These are phyloP conservation scores for Lasiosphaeris hirsuta DNA, from an alignment of 495 filamentous ascomycete species.

Conservation along the genomic window DNA sequence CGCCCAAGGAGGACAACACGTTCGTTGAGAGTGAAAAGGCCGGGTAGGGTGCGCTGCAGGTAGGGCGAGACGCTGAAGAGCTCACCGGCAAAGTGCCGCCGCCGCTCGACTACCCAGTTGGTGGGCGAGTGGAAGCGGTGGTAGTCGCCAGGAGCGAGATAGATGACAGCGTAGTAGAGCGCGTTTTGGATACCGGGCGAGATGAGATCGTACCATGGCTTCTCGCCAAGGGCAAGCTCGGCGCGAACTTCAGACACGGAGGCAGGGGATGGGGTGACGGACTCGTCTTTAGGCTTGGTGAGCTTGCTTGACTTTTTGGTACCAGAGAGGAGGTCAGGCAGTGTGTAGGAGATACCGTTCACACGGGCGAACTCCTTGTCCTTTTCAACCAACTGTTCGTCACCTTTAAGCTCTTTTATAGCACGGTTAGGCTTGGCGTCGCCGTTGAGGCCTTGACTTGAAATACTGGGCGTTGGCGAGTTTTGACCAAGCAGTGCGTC, in stretches of 20 bases:
- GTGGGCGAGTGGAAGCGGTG: constrained; percentile 96
- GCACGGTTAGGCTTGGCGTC: constrained; percentile 16
- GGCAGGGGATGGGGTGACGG: constrained; percentile 54
- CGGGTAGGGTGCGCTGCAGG: constrained; percentile 83
- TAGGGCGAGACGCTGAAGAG: constrained; percentile 94
- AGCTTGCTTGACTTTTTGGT: constrained; percentile 36
- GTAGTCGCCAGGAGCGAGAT: constrained; percentile 98
- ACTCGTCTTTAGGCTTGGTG: constrained; percentile 41
- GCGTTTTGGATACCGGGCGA: constrained; percentile 54
- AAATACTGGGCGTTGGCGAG: constrained; percentile 42
- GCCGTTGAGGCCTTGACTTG: constrained; percentile 22
- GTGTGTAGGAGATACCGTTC: constrained; percentile 95
- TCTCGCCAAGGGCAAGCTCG: constrained; percentile 72
- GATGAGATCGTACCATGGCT: constrained; percentile 72
- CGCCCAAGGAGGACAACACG: constrained; percentile 88
- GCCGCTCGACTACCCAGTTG: constrained; percentile 87
- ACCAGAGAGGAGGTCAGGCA: constrained; percentile 87
- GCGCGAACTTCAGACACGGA: constrained; percentile 79
- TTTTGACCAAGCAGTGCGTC: constrained; percentile 82
- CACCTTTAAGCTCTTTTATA: constrained; percentile 27
- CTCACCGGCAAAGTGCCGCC: constrained; percentile 95
- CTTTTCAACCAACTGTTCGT: constrained; percentile 64
- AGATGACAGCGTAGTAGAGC: constrained; percentile 94
- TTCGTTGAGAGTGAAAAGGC: constrained; percentile 95
- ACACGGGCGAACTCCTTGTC: constrained; percentile 93